A percentile compares a stretch with the other conserved stretches of the same genome.
phyloP scores from a whole-genome alignment of 2,329 filamentous ascomycete species.

The Fusarium sp. region DNA sequence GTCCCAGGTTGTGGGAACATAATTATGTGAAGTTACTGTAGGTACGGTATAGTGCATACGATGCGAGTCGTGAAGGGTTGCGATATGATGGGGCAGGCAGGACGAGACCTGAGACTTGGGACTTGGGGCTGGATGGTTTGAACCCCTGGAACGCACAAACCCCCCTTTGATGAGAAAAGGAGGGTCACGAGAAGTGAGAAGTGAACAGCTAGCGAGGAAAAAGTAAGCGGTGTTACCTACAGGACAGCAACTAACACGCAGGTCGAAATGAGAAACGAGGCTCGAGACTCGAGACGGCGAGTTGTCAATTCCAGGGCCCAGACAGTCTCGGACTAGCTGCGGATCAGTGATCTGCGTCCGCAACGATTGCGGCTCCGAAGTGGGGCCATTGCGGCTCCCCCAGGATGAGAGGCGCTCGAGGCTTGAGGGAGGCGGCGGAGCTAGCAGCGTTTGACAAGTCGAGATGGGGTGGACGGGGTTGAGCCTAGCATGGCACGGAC shows the following conservation, averaged over 20 bases:
- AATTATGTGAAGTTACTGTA: not conserved
- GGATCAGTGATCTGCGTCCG: slow-evolving; percentile 45
- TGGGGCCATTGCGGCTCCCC: slow-evolving; percentile 45
- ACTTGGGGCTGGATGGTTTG: slow-evolving; percentile 18
- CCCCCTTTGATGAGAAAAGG: slow-evolving; percentile 2
- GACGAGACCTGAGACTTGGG: slow-evolving; percentile 2
- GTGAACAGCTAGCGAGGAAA: not conserved
- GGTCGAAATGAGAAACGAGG: slow-evolving; percentile 29
- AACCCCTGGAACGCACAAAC: slow-evolving; percentile 24
- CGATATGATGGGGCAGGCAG: slow-evolving; percentile 1
- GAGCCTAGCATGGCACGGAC: slow-evolving; percentile 28
- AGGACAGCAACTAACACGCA: slow-evolving; percentile 7
- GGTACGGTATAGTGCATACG: not conserved
- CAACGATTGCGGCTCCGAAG: slow-evolving; percentile 45
- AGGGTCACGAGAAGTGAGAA: slow-evolving; percentile 6
- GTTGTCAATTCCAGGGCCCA: slow-evolving; percentile 31
- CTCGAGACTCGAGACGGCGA: slow-evolving; percentile 22
- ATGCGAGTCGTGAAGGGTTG: slow-evolving; percentile 13
- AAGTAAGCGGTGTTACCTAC: slow-evolving; percentile 4
- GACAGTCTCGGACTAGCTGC: slow-evolving; percentile 35
- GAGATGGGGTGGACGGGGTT: not conserved
- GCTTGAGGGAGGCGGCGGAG: slow-evolving; percentile 3
- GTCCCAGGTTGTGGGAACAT: not conserved
- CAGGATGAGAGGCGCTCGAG: slow-evolving; percentile 22
- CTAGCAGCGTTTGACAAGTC: slow-evolving; percentile 32